Conservation (phyloP, 306 rosid species). For the Casuarina cunninghamiana region DNA sequence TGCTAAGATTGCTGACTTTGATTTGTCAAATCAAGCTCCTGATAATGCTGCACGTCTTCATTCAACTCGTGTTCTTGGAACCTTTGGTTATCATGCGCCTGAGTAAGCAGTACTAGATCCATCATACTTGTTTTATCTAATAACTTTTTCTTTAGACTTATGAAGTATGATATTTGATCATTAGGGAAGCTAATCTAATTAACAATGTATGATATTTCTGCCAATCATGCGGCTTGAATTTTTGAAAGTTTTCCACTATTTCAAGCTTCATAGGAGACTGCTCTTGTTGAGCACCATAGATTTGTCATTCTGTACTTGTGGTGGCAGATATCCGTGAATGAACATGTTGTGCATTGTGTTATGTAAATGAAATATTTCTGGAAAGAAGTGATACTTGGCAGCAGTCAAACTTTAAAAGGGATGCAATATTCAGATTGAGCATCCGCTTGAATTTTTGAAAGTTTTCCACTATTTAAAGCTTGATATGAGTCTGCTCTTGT, state of each 20-base stretch:
- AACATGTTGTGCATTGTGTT: too few relatives aligned
- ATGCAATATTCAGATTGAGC: neutral
- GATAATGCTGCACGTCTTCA: conserved; percentile 97
- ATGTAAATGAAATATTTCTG: too few relatives aligned
- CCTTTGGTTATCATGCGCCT: conserved; percentile 95
- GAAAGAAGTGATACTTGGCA: too few relatives aligned
- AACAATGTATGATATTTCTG: neutral
- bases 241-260: conserved; percentile 6
- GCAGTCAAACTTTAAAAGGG: too few relatives aligned
- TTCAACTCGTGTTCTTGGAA: conserved; percentile 93
- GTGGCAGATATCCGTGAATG: conserved; percentile 44
- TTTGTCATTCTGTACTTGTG: conserved; percentile 22
- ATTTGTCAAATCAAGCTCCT: conserved; percentile 94
- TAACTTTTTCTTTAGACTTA: neutral
- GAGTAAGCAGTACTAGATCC: conserved; percentile 61
- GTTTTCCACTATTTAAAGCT: too few relatives aligned
- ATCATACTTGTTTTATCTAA: conserved; percentile 9
- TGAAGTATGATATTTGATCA: neutral
- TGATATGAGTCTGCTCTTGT: too few relatives aligned
- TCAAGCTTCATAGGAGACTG: conserved; percentile 10
- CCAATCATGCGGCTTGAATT: conserved; percentile 15
- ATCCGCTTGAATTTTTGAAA: too few relatives aligned
- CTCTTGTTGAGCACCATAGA: conserved; percentile 15
- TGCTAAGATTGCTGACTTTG: conserved; percentile 91
- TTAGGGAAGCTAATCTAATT: neutral